Evolutionary conservation across 2,329 filamentous ascomycete genomes (phyloP), one percentile per base, ranked within the genome.

Genomic region (Hypoxylon sp.): DNA sequence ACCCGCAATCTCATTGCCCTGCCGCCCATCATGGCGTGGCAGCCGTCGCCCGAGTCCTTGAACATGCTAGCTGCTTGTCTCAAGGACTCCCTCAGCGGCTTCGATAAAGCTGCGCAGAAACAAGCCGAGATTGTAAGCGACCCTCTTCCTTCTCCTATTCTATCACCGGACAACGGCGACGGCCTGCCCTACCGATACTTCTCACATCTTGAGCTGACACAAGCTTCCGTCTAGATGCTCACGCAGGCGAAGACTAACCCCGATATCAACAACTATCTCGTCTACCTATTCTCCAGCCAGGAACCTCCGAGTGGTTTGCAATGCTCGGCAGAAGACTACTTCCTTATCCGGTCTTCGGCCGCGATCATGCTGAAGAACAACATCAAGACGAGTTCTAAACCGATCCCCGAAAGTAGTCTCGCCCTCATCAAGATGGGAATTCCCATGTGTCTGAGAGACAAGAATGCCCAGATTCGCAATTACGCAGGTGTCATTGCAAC

Each of bases 291-390:
- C 79, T 93, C 92, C 64, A 93, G 87, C 72, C 78, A 87, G 60
- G 84, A 89, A 68, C 82, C 84, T 52, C 87, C 91, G 48, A 79
- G 83, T 60, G 88, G 83, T 68, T 82, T 92, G 75, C 82, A 83
- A 71, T 86, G 87, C 72, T 86, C 84, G 54, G 74, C 83, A 70
- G 75, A 85, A 69, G 83, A 92, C 76, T 90, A 93, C 81, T 87
- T 91, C 77, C 82, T 93, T 52, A 90, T 97, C 65, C 91, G 96
- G 69, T 92, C 92, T 65, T 92, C 95, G 9, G 94, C 95, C 24
- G 94, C 92, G 59, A 89, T 98, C 75, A 96, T 97, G 88, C 85
- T 99, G 70, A 99, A 98, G 82, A 98, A 97, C 80, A 93, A 96
- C 76, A 87, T 98, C 77, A 91, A 88, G 75, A 81, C 87, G 49